Percentiles rank a stretch among this genome's conserved stretches.
These are phyloP conservation scores for Coprinopsis strossmayeri DNA, from an alignment of 768 basidiomycete species.

Conservation along the genomic window DNA sequence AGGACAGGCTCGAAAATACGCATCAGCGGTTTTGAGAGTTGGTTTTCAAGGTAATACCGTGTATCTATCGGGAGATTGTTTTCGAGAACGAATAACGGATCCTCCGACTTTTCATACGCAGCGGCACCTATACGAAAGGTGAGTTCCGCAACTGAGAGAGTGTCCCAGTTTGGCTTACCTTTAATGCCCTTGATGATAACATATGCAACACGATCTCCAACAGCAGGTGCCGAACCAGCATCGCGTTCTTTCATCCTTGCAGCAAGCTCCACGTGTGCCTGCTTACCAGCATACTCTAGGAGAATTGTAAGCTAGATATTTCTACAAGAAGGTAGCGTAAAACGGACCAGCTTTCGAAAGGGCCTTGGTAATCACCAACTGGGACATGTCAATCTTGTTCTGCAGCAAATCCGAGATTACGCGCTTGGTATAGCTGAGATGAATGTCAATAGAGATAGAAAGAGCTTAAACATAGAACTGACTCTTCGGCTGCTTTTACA, in stretches of 20 bases:
- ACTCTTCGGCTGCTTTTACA: constrained; percentile 91
- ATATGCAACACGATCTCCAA: constrained; percentile 98
- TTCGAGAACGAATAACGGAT: constrained; percentile 94
- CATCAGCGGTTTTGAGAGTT: constrained; percentile 93
- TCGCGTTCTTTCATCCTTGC: constrained; percentile 95
- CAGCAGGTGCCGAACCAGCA: constrained; percentile 93
- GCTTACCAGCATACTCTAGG: constrained; percentile 87
- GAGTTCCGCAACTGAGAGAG: neutral
- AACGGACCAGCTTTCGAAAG: constrained; percentile 74
- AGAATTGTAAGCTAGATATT: neutral
- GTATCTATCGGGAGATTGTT: constrained; percentile 98
- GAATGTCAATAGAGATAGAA: neutral
- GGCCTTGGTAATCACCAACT: constrained; percentile 97
- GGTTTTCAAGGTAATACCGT: constrained; percentile 96
- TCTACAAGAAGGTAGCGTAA: neutral
- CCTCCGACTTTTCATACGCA: constrained; percentile 98
- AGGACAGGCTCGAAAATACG: constrained; percentile 97
- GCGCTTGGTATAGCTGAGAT: constrained; percentile 80
- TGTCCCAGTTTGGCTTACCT: constrained; percentile 40
- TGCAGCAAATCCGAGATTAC: constrained; percentile 91
- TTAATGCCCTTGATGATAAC: constrained; percentile 97
- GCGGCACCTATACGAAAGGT: constrained; percentile 61
- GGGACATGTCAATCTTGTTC: constrained; percentile 98
- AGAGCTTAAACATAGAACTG: too few species aligned
- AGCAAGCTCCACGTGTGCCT: constrained; percentile 94